Conservation (phyloP, 2,329 filamentous ascomycete genomes). For the Mycosphaerella sp. region DNA sequence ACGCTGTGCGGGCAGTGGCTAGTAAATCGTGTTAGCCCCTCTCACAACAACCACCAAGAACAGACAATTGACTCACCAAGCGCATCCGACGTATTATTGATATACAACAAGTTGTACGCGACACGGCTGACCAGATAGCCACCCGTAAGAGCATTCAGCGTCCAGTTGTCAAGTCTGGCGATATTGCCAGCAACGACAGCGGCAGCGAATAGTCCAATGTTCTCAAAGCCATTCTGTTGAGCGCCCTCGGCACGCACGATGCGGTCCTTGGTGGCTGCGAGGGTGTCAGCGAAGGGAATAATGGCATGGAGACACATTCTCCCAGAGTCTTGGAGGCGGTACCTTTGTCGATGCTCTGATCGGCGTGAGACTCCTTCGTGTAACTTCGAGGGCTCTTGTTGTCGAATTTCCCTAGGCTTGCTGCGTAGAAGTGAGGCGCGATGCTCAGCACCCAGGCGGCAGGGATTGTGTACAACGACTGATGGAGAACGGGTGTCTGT, state of each 20-base stretch:
- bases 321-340: background rate
- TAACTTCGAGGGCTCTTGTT: slow-evolving; percentile 16
- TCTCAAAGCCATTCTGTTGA: slow-evolving; percentile 38
- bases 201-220: slow-evolving; percentile 37
- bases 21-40: background rate
- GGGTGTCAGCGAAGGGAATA: background rate
- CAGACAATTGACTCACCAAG: slow-evolving; percentile 8
- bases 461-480: slow-evolving; percentile 29
- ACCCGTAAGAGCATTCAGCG: slow-evolving; percentile 26
- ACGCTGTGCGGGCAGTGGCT: slow-evolving; percentile 12
- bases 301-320: background rate
- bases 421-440: slow-evolving; percentile 35
- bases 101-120: slow-evolving; percentile 30
- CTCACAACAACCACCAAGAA: background rate
- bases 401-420: slow-evolving; percentile 15
- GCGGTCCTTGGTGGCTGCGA: slow-evolving; percentile 30
- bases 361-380: slow-evolving; percentile 7
- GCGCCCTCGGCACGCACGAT: slow-evolving; percentile 38
- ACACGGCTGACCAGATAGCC: slow-evolving; percentile 28
- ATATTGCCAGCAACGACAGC: slow-evolving; percentile 38
- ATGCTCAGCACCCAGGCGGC: slow-evolving; percentile 33
- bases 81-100: slow-evolving; percentile 25
- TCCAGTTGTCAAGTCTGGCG: slow-evolving; percentile 30
- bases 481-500: too few species aligned
- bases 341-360: slow-evolving; percentile 21